Evolutionary conservation across 176 grass and related monocot species (phyloP).

Genomic region (Leersia perrieri): DNA sequence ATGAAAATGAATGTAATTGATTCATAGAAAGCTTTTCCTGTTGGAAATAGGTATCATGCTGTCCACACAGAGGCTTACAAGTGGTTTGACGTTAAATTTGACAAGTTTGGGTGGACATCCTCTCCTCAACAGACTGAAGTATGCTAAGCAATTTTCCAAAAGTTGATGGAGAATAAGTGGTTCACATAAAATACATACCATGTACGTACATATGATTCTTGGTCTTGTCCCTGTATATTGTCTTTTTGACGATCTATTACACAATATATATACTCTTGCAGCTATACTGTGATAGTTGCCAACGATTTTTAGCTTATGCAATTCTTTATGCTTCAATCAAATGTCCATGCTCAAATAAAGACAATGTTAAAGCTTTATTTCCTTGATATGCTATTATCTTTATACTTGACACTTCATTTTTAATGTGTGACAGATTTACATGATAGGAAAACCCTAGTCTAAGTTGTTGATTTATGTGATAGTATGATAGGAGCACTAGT

Average conservation of each 20-base stretch:
- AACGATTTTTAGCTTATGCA: constrained; percentile 92
- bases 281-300: constrained; percentile 85
- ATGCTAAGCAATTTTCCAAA: constrained; percentile 89
- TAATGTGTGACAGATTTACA: no score
- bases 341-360: no score
- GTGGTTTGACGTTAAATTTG: constrained; percentile 98
- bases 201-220: constrained; percentile 62
- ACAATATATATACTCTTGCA: constrained; percentile 29
- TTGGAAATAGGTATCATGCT: constrained; percentile 67
- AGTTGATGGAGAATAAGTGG: constrained; percentile 92
- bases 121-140: constrained; percentile 78
- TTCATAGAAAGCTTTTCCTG: constrained; percentile 17
- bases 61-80: constrained; percentile 84
- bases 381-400: no score
- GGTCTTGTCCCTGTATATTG: background rate
- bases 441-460: no score
- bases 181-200: constrained; percentile 90
- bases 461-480: no score
- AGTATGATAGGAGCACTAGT: no score
- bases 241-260: constrained; percentile 2
- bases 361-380: no score
- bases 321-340: no score
- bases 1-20: constrained; percentile 12
- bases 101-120: constrained; percentile 90
- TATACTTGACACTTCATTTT: no score